Conservation (phyloP, 2,329 filamentous ascomycete genomes). For the Akanthomyces dipterigenus region DNA sequence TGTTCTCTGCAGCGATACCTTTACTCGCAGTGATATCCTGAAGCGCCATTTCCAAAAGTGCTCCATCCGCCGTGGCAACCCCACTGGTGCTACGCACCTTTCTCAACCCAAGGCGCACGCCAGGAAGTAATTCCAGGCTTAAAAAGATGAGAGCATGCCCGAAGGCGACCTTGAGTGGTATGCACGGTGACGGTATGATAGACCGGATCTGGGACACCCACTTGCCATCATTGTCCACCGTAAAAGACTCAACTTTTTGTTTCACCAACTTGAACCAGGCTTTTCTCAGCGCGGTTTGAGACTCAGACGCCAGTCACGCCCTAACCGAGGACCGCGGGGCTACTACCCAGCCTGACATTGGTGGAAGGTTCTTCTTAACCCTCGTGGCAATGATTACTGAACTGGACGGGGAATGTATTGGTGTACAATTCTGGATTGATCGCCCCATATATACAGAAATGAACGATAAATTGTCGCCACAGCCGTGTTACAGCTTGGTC, state of each 20-base stretch:
- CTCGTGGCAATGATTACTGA: conserved; percentile 29
- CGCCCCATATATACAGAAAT: too few relatives aligned
- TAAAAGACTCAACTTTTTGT: conserved; percentile 24
- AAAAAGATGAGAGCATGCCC: conserved; percentile 47
- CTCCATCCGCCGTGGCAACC: conserved; percentile 91
- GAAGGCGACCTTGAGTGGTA: conserved; percentile 54
- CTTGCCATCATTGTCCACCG: background rate
- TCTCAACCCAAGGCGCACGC: conserved; percentile 87
- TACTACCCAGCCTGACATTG: conserved; percentile 64
- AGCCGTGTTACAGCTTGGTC: too few relatives aligned
- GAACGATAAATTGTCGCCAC: too few relatives aligned
- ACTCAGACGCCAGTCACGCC: conserved; percentile 68
- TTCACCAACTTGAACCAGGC: conserved; percentile 63
- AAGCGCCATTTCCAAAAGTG: conserved; percentile 99
- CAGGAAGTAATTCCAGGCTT: conserved; percentile 63
- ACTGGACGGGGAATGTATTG: too few relatives aligned
- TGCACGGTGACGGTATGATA: conserved; percentile 50
- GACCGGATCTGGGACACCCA: conserved; percentile 43
- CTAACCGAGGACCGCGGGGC: conserved; percentile 69
- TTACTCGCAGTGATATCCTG: conserved; percentile 94
- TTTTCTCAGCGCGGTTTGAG: conserved; percentile 67
- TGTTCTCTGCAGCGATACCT: conserved; percentile 94
- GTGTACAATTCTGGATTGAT: too few relatives aligned
- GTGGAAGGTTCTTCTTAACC: conserved; percentile 65
- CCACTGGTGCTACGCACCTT: conserved; percentile 87